Evolutionary conservation across 2,329 filamentous ascomycete species (phyloP).

Genomic region (Boeremia lycopersici): DNA sequence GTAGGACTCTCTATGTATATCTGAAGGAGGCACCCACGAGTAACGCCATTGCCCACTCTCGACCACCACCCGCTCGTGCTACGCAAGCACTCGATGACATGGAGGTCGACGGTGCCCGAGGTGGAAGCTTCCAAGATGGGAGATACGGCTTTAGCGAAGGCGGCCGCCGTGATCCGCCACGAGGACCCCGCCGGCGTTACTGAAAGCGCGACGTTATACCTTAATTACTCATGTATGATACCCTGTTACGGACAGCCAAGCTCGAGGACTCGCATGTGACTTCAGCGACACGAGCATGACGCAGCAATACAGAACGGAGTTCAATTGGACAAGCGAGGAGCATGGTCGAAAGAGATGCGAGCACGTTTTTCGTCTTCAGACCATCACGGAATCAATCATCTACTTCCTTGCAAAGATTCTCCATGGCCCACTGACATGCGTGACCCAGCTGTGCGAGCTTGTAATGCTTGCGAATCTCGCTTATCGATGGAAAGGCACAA

Average conservation of each 20-base stretch:
- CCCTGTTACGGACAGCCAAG: slow-evolving; percentile 23
- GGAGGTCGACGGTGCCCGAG: slow-evolving; percentile 48
- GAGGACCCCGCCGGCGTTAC: slow-evolving; percentile 43
- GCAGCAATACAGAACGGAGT: background rate
- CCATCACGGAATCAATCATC: background rate
- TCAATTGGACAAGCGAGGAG: background rate
- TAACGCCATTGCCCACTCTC: slow-evolving; percentile 39
- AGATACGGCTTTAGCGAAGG: slow-evolving; percentile 50
- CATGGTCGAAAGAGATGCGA: background rate
- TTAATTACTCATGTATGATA: slow-evolving; percentile 32
- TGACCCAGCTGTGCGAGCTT: background rate
- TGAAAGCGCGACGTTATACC: slow-evolving; percentile 20
- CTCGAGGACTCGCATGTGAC: background rate
- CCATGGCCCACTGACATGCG: background rate
- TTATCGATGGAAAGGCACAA: background rate
- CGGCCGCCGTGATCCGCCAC: slow-evolving; percentile 33
- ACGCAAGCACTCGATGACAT: slow-evolving; percentile 47
- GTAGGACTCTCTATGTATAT: slow-evolving; percentile 74
- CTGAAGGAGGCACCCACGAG: slow-evolving; percentile 59
- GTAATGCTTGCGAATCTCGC: background rate
- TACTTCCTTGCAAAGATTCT: background rate
- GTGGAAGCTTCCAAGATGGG: slow-evolving; percentile 51
- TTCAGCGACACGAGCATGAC: background rate
- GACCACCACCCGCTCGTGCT: slow-evolving; percentile 25
- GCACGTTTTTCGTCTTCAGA: background rate